Evolutionary conservation across 2,329 filamentous ascomycete genomes (phyloP).

Genomic region (Fusarium sp.): DNA sequence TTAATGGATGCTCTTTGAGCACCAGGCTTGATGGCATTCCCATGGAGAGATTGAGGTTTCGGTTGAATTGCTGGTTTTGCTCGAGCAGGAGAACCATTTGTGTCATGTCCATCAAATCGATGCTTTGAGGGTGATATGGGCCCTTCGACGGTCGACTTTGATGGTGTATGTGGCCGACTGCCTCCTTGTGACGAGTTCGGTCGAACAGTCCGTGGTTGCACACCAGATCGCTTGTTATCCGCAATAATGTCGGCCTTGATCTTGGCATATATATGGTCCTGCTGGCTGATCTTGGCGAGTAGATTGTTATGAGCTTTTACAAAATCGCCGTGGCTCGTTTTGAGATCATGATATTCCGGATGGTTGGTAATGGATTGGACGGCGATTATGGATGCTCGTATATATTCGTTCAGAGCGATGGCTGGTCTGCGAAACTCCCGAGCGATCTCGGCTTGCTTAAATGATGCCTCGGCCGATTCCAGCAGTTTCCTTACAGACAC

Average conservation of each 20-base stretch:
- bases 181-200: constrained; percentile 28
- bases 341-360: constrained; percentile 75
- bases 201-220: constrained; percentile 53
- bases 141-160: constrained; percentile 16
- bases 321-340: constrained; percentile 61
- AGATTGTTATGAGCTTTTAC: constrained; percentile 60
- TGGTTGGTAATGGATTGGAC: constrained; percentile 81
- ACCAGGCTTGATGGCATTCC: constrained; percentile 59
- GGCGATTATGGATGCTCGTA: constrained; percentile 82
- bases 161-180: constrained; percentile 25
- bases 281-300: constrained; percentile 59
- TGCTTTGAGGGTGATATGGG: constrained; percentile 21
- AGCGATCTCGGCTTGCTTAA: constrained; percentile 69
- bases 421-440: constrained; percentile 75
- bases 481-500: constrained; percentile 65
- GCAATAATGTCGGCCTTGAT: constrained; percentile 70
- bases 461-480: constrained; percentile 60
- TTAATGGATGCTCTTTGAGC: constrained; percentile 41
- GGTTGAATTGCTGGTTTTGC: constrained; percentile 65
- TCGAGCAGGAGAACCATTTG: constrained; percentile 41
- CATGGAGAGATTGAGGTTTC: constrained; percentile 74
- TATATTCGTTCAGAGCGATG: constrained; percentile 82
- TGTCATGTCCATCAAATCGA: constrained; percentile 29
- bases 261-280: constrained; percentile 61
- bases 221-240: constrained; percentile 71